Percentiles rank a stretch among this genome's conserved stretches.
These are phyloP conservation scores for Yarrowia sp. DNA, from an alignment of 805 yeast species.

Conservation along the genomic window DNA sequence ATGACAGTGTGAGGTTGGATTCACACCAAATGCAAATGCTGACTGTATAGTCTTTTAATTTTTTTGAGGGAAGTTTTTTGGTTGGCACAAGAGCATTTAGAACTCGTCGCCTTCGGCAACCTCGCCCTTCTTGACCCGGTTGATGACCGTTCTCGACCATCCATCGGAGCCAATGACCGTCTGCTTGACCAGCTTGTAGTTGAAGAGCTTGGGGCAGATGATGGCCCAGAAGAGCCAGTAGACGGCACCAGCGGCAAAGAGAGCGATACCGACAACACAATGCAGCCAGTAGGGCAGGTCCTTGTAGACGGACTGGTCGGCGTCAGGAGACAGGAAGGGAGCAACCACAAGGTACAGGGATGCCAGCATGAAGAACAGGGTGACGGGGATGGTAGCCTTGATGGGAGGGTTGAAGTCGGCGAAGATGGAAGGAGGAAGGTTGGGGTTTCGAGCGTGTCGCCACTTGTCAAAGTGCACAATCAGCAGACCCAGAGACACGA, in stretches of 20 bases:
- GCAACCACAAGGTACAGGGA: slow-evolving; percentile 74
- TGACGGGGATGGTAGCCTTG: slow-evolving; percentile 68
- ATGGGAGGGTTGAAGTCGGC: slow-evolving; percentile 74
- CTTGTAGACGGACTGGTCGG: slow-evolving; percentile 72
- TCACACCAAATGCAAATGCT: slow-evolving; percentile 35
- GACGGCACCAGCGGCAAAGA: slow-evolving; percentile 62
- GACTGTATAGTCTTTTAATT: not conserved
- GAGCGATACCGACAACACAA: slow-evolving; percentile 82
- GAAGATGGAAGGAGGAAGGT: slow-evolving; percentile 41
- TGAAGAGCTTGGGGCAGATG: slow-evolving; percentile 58
- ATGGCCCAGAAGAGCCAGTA: slow-evolving; percentile 73
- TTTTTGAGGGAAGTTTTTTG: not conserved
- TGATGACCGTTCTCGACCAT: slow-evolving; percentile 36
- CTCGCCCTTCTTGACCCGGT: slow-evolving; percentile 26
- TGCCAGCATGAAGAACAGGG: slow-evolving; percentile 66
- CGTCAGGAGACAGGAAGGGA: slow-evolving; percentile 78
- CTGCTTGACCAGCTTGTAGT: slow-evolving; percentile 23
- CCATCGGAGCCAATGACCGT: slow-evolving; percentile 39
- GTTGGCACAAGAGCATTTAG: not conserved
- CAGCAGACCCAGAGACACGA: slow-evolving; percentile 68
- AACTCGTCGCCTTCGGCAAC: slow-evolving; percentile 16
- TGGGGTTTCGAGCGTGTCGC: slow-evolving; percentile 38
- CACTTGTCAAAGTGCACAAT: slow-evolving; percentile 62
- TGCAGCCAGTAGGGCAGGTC: slow-evolving; percentile 77
- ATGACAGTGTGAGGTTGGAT: slow-evolving; percentile 38